Evolutionary conservation across 345 rosid species (phyloP).

Genomic region (Hevea brasiliensis): DNA sequence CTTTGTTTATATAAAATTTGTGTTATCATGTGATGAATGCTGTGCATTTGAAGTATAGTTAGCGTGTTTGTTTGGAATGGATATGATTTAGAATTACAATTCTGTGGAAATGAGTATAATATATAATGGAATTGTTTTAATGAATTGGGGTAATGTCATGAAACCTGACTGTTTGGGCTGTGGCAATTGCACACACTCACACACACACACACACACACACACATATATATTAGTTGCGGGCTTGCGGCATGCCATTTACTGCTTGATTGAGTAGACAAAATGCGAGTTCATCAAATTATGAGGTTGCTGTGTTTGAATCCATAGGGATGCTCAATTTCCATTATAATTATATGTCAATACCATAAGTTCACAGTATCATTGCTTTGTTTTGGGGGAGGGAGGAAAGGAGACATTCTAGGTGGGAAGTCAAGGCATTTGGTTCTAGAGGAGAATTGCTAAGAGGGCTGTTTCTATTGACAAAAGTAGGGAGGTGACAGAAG

Average conservation of each 20-base stretch:
- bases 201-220: no score
- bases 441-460: background rate
- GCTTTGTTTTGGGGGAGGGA: background rate
- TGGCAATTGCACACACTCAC: no score
- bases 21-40: background rate
- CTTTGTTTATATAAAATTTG: background rate
- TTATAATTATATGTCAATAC: background rate
- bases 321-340: background rate
- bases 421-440: background rate
- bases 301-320: background rate
- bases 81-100: background rate
- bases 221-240: no score
- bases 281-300: background rate
- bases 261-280: background rate
- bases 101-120: background rate
- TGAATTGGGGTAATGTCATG: background rate
- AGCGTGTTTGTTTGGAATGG: background rate
- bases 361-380: background rate
- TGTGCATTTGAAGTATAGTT: background rate
- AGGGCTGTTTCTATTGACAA: background rate
- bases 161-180: no score
- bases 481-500: background rate
- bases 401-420: background rate
- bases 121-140: background rate
- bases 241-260: background rate